phyloP scores from a whole-genome alignment of 371 early-diverging fungal genomes.

The Mortierella sp. region DNA sequence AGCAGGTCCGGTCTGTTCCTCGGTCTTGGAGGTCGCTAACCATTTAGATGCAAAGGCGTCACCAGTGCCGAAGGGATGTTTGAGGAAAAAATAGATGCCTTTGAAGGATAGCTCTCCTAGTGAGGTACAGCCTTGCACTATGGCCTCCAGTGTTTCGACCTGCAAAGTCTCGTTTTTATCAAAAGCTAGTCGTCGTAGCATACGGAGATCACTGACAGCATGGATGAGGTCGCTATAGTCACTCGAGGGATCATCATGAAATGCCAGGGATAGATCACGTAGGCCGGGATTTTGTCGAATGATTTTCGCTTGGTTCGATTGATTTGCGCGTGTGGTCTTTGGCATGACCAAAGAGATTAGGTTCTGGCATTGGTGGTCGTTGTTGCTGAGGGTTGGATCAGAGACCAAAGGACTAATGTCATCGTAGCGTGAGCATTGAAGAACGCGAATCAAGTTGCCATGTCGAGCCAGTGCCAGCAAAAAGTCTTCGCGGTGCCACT shows the following conservation, averaged over 20 bases:
- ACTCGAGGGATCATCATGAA: constrained; percentile 1
- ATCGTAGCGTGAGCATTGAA: constrained; percentile 8
- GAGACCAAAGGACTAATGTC: constrained; percentile 5
- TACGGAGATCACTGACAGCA: constrained; percentile 1
- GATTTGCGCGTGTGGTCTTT: constrained; percentile 6
- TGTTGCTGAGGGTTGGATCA: background rate
- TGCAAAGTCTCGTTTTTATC: constrained; percentile 6
- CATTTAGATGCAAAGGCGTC: constrained; percentile 7
- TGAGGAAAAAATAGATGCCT: constrained; percentile 11
- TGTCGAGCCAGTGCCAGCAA: constrained; percentile 1
- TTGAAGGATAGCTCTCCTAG: constrained; percentile 5
- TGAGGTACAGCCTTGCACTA: constrained; percentile 2
- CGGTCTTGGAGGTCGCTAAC: background rate
- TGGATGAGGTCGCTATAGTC: constrained; percentile 1
- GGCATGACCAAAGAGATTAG: constrained; percentile 1
- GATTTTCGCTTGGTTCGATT: constrained; percentile 5
- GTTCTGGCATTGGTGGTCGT: background rate
- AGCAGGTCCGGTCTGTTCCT: background rate
- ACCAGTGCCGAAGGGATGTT: constrained; percentile 8
- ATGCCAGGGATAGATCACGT: constrained; percentile 3
- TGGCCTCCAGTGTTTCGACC: constrained; percentile 3
- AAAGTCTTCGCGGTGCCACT: constrained; percentile 6
- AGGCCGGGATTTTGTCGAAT: constrained; percentile 7
- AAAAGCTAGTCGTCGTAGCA: background rate
- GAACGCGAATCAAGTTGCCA: constrained; percentile 1